Evolutionary conservation across 2,329 filamentous ascomycete genomes (phyloP), one percentile per base, ranked within the genome.

Genomic region (Xylariaceae sp.): DNA sequence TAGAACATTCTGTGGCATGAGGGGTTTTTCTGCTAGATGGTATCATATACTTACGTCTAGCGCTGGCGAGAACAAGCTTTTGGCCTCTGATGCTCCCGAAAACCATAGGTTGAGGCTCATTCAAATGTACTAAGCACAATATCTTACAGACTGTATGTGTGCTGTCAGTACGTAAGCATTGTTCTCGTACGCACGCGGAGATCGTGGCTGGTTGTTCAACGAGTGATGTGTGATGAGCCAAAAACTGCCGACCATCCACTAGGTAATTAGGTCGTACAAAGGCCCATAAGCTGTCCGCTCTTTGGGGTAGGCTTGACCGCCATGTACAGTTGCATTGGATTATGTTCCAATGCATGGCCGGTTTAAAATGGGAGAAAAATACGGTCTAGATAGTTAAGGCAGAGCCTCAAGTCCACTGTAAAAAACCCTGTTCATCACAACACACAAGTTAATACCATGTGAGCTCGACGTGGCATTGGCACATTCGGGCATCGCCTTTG

Each of bases 231-330:
- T 36, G 33, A 36, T 36, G 33, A 9, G 16, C 16, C n/a, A 16
- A 9, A 16, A 36, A 9, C 33, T 36, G 33, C 33, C 33, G 33
- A 36, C 33, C 33, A n/a, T 36, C 33, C 33, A 36, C n/a, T 36
- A 8, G 16, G n/a, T 8, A 6, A 6, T 16, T 16, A 36, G 33
- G 8, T 9, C 33, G 8, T 6, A 36, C 8, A 36, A 7, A 36
- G n/a, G n/a, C 28, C 28, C 7, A 36, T 8, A 36, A 36, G 33
- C 58, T 14, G 23, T 53, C 59, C 56, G 56, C 56, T 52, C 14
- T 56, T 62, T 62, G 59, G 59, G 52, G 59, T 62, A 62, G 33
- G 21, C 33, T 46, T 56, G 48, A 61, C 59, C 56, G 59, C 59
- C 16, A 31, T 39, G 31, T 31, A 24, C 33, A 56, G 59, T 59